Percentiles rank a stretch among this genome's conserved stretches.
Conservation (phyloP, 352 stramenopile species). For the Globisporangium irregulare region DNA sequence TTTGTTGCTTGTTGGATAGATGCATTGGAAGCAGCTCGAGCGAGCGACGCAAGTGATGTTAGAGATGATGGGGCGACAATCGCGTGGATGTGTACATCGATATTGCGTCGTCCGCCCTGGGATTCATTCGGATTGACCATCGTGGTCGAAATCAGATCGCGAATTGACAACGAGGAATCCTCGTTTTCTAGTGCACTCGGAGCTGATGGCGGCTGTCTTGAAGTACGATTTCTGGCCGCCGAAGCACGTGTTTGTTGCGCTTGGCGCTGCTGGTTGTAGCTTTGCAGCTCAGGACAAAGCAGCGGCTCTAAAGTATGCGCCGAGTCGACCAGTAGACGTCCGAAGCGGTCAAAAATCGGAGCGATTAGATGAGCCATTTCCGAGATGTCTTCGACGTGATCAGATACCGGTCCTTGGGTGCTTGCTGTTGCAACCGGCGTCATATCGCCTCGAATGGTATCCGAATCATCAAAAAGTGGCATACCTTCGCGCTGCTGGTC, state of each 20-base stretch:
- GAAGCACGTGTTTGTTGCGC: constrained; percentile 26
- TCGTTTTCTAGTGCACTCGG: constrained; percentile 27
- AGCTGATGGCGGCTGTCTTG: neutral
- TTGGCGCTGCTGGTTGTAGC: constrained; percentile 31
- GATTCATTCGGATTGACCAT: constrained; percentile 25
- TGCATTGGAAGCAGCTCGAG: constrained; percentile 18
- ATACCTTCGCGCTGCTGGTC: neutral
- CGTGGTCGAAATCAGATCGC: constrained; percentile 60
- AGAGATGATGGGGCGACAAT: constrained; percentile 77
- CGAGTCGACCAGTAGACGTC: constrained; percentile 69
- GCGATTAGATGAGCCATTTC: constrained; percentile 69
- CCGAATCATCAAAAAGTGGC: neutral
- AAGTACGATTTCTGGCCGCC: neutral
- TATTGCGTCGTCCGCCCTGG: constrained; percentile 47
- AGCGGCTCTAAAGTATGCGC: constrained; percentile 56
- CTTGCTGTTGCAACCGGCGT: neutral
- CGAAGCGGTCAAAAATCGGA: constrained; percentile 80
- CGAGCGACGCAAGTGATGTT: constrained; percentile 55
- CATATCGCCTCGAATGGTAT: neutral
- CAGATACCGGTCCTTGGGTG: neutral
- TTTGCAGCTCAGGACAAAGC: constrained; percentile 47
- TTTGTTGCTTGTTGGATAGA: constrained; percentile 8
- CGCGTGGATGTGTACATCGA: constrained; percentile 87
- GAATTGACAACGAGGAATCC: constrained; percentile 52
- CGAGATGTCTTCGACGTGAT: constrained; percentile 32